Percentiles rank a stretch among this genome's conserved stretches.
Conservation (phyloP, 768 basidiomycete genomes). For the Tylopilus cervinicoccineus region DNA sequence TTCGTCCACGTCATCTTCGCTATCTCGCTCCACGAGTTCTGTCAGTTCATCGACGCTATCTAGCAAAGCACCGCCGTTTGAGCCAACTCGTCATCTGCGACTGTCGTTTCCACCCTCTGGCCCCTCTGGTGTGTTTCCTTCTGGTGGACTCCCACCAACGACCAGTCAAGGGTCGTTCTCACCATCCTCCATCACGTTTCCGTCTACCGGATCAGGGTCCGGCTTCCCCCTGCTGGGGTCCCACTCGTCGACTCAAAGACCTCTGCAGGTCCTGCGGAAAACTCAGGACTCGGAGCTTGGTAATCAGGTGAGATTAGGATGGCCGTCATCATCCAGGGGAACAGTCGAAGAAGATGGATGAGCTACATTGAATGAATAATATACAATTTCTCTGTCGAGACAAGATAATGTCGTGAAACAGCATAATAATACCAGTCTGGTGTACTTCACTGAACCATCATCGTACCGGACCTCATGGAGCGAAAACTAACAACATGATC, state of each 20-base stretch:
- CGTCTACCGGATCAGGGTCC: conserved; percentile 8
- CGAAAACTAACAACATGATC: no score
- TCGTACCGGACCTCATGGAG: no score
- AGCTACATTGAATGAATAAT: conserved; percentile 10
- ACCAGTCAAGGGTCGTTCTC: conserved; percentile 16
- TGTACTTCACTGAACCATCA: background rate
- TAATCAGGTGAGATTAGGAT: conserved; percentile 9
- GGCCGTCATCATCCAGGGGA: conserved; percentile 10
- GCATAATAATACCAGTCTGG: background rate
- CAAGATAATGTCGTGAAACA: background rate
- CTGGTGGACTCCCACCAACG: conserved; percentile 10
- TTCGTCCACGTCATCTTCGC: conserved; percentile 20
- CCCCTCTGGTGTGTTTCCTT: conserved; percentile 13
- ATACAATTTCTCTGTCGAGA: background rate
- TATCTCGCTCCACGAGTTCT: conserved; percentile 29
- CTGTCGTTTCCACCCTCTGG: conserved; percentile 21
- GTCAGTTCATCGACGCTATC: conserved; percentile 42
- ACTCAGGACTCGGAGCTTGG: conserved; percentile 7
- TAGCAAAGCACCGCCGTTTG: conserved; percentile 51
- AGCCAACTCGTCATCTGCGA: conserved; percentile 37
- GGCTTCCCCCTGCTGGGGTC: conserved; percentile 11
- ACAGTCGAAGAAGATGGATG: conserved; percentile 16
- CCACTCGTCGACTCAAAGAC: conserved; percentile 16
- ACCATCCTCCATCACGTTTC: conserved; percentile 12
- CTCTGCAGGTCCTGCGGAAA: conserved; percentile 4